phyloP scores from a whole-genome alignment of 2,329 filamentous ascomycete genomes.

The Aureobasidium sp. region DNA sequence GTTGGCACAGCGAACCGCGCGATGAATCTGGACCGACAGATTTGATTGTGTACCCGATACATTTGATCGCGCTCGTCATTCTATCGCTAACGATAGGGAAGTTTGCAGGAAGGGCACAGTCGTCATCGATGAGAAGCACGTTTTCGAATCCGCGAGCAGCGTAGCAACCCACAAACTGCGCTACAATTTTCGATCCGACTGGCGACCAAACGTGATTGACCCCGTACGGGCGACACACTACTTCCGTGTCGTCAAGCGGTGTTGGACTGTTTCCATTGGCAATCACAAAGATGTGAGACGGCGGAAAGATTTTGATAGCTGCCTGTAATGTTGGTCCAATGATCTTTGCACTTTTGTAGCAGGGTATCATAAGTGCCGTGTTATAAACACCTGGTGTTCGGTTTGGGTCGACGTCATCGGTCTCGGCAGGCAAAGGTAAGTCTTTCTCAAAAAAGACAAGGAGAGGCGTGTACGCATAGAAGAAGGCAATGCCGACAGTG shows the following conservation, averaged over 20 bases:
- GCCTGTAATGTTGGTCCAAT: constrained; percentile 39
- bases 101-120: constrained; percentile 42
- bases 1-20: constrained; percentile 22
- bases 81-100: constrained; percentile 43
- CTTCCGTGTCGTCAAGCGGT: constrained; percentile 43
- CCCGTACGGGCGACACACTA: constrained; percentile 37
- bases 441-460: constrained; percentile 30
- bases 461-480: constrained; percentile 25
- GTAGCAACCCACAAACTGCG: constrained; percentile 44
- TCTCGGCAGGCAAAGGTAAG: constrained; percentile 27
- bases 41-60: constrained; percentile 46
- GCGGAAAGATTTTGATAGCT: constrained; percentile 41
- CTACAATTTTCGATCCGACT: constrained; percentile 44
- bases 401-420: constrained; percentile 15
- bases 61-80: constrained; percentile 36
- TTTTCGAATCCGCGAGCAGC: constrained; percentile 41
- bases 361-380: constrained; percentile 42
- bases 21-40: constrained; percentile 21
- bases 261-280: constrained; percentile 44
- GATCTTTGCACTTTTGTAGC: constrained; percentile 40
- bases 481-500: constrained; percentile 31
- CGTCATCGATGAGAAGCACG: constrained; percentile 45
- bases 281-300: constrained; percentile 42
- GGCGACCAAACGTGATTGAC: constrained; percentile 46
- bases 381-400: constrained; percentile 27